Conservation (phyloP, 768 basidiomycete species). For the Kwoniella heveanensis region DNA sequence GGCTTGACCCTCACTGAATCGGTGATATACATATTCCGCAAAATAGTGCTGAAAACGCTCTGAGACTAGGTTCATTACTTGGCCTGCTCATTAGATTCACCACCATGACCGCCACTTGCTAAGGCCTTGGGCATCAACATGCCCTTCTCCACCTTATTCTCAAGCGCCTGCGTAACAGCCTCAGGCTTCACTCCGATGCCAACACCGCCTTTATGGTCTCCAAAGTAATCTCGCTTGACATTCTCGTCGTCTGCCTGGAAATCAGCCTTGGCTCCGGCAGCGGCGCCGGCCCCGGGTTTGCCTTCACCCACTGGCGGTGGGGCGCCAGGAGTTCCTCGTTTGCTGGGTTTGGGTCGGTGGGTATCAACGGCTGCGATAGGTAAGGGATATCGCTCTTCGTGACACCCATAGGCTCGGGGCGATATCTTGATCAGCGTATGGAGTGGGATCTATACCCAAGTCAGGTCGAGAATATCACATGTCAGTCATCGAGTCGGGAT, state of each 20-base stretch:
- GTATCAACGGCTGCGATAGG: conserved; percentile 94
- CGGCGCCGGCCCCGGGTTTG: background rate
- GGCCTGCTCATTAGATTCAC: conserved; percentile 3
- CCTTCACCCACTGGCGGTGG: background rate
- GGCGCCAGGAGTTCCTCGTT: conserved; percentile 3
- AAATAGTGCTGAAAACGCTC: background rate
- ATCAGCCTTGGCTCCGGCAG: background rate
- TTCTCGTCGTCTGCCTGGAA: background rate
- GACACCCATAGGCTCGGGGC: conserved; percentile 97
- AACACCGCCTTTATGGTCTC: conserved; percentile 20
- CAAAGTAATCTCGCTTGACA: conserved; percentile 43
- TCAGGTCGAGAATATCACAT: background rate
- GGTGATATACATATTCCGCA: too few relatives aligned
- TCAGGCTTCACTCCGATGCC: conserved; percentile 24
- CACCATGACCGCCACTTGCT: background rate
- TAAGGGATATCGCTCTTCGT: conserved; percentile 89
- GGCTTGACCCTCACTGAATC: too few relatives aligned
- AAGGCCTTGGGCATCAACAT: conserved; percentile 35
- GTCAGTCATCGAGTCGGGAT: too few relatives aligned
- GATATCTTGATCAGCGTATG: conserved; percentile 99
- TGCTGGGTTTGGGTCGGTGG: conserved; percentile 65
- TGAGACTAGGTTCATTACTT: background rate
- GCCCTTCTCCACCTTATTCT: conserved; percentile 29
- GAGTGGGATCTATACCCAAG: conserved; percentile 55
- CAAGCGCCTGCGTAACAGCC: conserved; percentile 16